Percentiles rank a stretch among this genome's conserved stretches.
Conservation (phyloP, 768 basidiomycete species). For the Kwoniella heveanensis region DNA sequence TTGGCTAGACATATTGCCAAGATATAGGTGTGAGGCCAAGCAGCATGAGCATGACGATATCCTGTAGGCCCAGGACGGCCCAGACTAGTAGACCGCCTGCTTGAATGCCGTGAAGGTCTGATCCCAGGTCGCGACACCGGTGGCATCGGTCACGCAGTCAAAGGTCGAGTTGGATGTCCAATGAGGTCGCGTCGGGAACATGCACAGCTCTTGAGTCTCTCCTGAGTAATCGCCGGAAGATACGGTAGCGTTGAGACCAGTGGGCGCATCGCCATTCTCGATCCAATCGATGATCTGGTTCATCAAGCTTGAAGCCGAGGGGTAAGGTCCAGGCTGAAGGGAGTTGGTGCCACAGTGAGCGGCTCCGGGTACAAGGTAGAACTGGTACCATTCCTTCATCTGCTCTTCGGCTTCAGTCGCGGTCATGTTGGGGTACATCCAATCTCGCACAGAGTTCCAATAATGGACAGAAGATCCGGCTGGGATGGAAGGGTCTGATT, state of each 20-base stretch:
- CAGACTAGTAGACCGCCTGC: conserved; percentile 4
- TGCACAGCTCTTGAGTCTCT: conserved; percentile 2
- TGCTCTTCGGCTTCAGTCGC: conserved; percentile 2
- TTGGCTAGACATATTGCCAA: too few relatives aligned
- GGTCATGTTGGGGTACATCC: conserved; percentile 16
- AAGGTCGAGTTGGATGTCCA: conserved; percentile 3
- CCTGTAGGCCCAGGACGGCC: too few relatives aligned
- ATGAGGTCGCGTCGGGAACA: conserved; percentile 2
- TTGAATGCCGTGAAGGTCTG: conserved; percentile 2
- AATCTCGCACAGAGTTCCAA: conserved; percentile 10
- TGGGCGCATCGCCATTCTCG: conserved; percentile 52
- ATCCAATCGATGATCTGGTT: conserved; percentile 53
- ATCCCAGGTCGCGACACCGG: neutral
- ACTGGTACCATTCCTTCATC: conserved; percentile 19
- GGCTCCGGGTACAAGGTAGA: conserved; percentile 27
- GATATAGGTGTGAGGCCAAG: too few relatives aligned
- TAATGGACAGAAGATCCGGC: conserved; percentile 17
- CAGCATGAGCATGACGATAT: too few relatives aligned
- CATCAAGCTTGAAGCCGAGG: conserved; percentile 2
- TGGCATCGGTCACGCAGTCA: conserved; percentile 5
- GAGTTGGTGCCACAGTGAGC: conserved; percentile 17
- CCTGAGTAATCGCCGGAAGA: conserved; percentile 5
- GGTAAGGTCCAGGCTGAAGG: conserved; percentile 21
- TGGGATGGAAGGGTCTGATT: conserved; percentile 16
- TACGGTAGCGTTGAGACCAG: conserved; percentile 10